Evolutionary conservation across 192 early-diverging fungal genomes (phyloP).

Genomic region (Coemansia sp.): DNA sequence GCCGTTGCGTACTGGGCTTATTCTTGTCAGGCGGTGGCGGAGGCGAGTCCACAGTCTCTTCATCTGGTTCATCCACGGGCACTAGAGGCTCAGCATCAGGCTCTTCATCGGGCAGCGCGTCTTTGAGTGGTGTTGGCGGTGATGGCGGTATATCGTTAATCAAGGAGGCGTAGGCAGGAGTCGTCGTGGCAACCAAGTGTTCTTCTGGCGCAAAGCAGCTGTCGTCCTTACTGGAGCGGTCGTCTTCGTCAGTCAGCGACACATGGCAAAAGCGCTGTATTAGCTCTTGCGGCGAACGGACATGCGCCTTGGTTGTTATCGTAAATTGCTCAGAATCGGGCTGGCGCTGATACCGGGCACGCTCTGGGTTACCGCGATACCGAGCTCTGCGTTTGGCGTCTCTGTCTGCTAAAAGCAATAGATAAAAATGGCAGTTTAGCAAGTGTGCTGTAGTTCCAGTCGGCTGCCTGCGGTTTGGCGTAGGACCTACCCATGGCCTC

Average conservation of each 20-base stretch:
- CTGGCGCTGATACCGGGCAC: conserved; percentile 41
- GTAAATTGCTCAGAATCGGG: conserved; percentile 21
- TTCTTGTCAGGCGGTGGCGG: neutral
- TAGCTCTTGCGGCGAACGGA: neutral
- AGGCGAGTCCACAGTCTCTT: too few relatives aligned
- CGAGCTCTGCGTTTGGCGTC: conserved; percentile 44
- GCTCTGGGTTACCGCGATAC: conserved; percentile 49
- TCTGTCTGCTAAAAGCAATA: conserved; percentile 11
- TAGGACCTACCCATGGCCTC: neutral
- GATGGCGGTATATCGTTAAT: neutral
- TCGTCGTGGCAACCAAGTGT: too few relatives aligned
- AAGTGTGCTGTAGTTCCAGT: neutral
- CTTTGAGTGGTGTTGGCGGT: neutral
- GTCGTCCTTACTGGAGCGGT: neutral
- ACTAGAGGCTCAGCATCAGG: neutral
- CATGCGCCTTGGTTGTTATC: conserved; percentile 4
- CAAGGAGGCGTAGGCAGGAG: neutral
- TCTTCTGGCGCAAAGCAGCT: too few relatives aligned
- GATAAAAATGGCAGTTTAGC: neutral
- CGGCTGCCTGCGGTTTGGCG: too few relatives aligned
- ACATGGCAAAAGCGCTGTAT: neutral
- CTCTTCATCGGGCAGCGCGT: neutral
- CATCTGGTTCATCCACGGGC: neutral
- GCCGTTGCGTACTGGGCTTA: neutral
- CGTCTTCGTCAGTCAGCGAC: neutral